These are phyloP conservation scores for Martiniozyma asiatica DNA, from an alignment of 1,139 yeast species.

Conservation along the genomic window DNA sequence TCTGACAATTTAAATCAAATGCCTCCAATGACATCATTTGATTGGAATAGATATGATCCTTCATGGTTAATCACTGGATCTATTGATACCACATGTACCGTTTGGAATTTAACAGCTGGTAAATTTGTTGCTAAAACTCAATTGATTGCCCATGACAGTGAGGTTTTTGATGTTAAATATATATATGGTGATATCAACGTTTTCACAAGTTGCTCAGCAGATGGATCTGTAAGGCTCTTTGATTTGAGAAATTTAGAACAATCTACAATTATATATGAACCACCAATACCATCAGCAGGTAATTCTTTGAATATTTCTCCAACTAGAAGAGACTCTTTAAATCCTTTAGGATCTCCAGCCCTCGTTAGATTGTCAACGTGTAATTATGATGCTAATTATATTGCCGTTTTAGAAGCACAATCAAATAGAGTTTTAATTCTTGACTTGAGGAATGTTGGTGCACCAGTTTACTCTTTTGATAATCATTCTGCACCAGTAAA, in stretches of 20 bases:
- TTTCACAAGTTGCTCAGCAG: slow-evolving; percentile 90
- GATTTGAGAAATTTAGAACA: slow-evolving; percentile 85
- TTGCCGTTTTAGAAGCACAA: slow-evolving; percentile 73
- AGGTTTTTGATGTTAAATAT: slow-evolving; percentile 87
- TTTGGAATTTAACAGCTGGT: slow-evolving; percentile 69
- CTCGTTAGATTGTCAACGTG: slow-evolving; percentile 67
- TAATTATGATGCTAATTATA: slow-evolving; percentile 63
- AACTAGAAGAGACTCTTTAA: neutral
- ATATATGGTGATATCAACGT: slow-evolving; percentile 63
- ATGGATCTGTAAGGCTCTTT: slow-evolving; percentile 87
- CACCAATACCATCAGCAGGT: slow-evolving; percentile 19
- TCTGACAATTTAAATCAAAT: slow-evolving; percentile 32
- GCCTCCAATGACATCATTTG: slow-evolving; percentile 87
- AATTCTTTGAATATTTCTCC: neutral
- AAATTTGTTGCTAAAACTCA: slow-evolving; percentile 80
- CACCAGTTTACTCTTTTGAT: slow-evolving; percentile 56
- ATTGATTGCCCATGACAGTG: slow-evolving; percentile 90
- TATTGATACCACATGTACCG: slow-evolving; percentile 92
- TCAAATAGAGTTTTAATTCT: slow-evolving; percentile 56
- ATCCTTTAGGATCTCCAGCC: slow-evolving; percentile 33
- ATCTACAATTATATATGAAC: slow-evolving; percentile 87
- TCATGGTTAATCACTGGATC: slow-evolving; percentile 70
- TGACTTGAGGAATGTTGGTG: slow-evolving; percentile 83
- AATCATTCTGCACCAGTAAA: slow-evolving; percentile 64
- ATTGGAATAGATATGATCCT: slow-evolving; percentile 75